These are phyloP conservation scores for Fusarium sublunatum DNA, from an alignment of 2,329 filamentous ascomycete genomes.

Conservation along the genomic window DNA sequence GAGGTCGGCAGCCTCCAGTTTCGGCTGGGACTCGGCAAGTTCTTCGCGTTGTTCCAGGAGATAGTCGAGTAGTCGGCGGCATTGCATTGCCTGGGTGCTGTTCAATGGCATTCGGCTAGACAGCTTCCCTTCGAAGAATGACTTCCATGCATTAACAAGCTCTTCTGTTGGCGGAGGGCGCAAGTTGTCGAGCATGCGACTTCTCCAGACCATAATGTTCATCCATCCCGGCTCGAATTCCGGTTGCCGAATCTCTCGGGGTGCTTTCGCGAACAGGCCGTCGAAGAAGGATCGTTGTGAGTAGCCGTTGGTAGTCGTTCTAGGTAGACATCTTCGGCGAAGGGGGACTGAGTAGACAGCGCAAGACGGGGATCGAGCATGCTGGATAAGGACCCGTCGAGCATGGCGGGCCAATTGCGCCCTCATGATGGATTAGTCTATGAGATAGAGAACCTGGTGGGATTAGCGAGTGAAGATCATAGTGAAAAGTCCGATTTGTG, in stretches of 20 bases:
- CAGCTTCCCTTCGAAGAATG: constrained; percentile 70
- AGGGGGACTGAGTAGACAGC: constrained; percentile 47
- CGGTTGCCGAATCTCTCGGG: constrained; percentile 69
- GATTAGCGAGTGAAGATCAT: constrained; percentile 16
- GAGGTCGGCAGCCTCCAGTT: constrained; percentile 50
- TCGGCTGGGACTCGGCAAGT: constrained; percentile 26
- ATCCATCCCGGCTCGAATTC: constrained; percentile 77
- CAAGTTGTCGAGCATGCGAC: constrained; percentile 69
- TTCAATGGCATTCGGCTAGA: constrained; percentile 64
- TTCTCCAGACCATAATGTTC: constrained; percentile 75
- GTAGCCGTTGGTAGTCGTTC: constrained; percentile 36
- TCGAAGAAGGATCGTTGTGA: constrained; percentile 65
- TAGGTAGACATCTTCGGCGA: constrained; percentile 45
- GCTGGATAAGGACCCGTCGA: constrained; percentile 54
- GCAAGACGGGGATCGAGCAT: constrained; percentile 50
- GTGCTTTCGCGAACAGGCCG: constrained; percentile 69
- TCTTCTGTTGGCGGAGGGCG: constrained; percentile 73
- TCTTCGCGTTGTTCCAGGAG: constrained; percentile 53
- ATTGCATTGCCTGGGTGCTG: constrained; percentile 71
- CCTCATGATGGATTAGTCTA: constrained; percentile 56
- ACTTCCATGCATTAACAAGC: constrained; percentile 71
- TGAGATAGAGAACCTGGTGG: constrained; percentile 37
- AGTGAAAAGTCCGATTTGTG: neutral
- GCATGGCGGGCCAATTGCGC: constrained; percentile 59
- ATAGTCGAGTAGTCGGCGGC: constrained; percentile 69